These are phyloP conservation scores for Tetracladium maxilliforme DNA, from an alignment of 2,329 filamentous ascomycete genomes.

Conservation along the genomic window DNA sequence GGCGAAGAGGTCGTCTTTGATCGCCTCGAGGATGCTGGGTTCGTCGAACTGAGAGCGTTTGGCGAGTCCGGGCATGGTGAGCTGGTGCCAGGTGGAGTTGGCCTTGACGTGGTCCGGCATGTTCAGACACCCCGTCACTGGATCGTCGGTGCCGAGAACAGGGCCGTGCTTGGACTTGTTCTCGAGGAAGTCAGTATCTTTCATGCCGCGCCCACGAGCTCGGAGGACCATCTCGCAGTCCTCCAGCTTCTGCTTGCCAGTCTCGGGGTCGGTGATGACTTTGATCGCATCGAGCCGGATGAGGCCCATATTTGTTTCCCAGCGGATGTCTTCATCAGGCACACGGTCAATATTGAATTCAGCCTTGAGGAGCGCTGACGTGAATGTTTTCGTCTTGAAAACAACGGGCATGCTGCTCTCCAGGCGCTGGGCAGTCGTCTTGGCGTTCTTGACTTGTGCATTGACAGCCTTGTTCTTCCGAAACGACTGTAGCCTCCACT, in stretches of 20 bases:
- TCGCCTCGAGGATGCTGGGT: no score
- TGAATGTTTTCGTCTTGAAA: conserved; percentile 18
- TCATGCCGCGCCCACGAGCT: no score
- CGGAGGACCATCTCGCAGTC: conserved; percentile 14
- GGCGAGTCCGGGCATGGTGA: no score
- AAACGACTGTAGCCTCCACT: conserved; percentile 2
- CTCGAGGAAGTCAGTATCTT: no score
- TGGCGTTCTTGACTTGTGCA: conserved; percentile 1
- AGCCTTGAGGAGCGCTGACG: conserved; percentile 14
- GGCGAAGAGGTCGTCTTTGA: no score
- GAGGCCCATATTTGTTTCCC: conserved; percentile 10
- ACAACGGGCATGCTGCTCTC: conserved; percentile 9
- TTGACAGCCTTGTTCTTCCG: conserved; percentile 2
- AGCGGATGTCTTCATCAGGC: conserved; percentile 15
- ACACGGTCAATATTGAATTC: conserved; percentile 20
- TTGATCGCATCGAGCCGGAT: conserved; percentile 15
- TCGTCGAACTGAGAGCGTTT: no score
- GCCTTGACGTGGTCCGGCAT: no score
- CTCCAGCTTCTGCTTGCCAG: conserved; percentile 11
- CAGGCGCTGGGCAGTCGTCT: conserved; percentile 8
- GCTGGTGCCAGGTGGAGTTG: no score
- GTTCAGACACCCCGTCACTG: no score
- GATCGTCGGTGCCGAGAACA: no score
- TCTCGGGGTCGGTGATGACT: conserved; percentile 10
- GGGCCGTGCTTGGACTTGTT: no score